Conservation (phyloP, 2,329 filamentous ascomycete species). For the Aspergillus bombycis region DNA sequence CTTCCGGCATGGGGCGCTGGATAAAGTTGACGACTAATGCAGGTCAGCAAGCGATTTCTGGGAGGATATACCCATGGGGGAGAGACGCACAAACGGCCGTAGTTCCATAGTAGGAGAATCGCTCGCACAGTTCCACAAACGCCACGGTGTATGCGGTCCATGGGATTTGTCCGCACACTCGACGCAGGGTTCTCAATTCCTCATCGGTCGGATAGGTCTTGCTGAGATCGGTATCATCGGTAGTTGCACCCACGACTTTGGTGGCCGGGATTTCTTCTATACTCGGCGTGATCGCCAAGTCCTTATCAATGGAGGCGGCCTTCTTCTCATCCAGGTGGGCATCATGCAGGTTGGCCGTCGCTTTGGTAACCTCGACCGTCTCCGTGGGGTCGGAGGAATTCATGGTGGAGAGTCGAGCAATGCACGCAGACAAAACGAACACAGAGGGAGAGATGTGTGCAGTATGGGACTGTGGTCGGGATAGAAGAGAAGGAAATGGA, state of each 20-base stretch:
- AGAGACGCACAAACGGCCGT: slow-evolving; percentile 62
- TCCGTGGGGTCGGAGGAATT: slow-evolving; percentile 32
- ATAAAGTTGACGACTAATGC: slow-evolving; percentile 64
- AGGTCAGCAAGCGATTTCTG: background rate
- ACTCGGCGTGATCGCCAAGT: slow-evolving; percentile 8
- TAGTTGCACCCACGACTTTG: background rate
- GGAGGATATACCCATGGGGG: background rate
- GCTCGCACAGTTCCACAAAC: slow-evolving; percentile 74
- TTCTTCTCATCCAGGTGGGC: slow-evolving; percentile 19
- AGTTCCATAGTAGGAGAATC: slow-evolving; percentile 77
- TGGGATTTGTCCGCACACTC: slow-evolving; percentile 53
- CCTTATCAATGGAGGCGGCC: slow-evolving; percentile 8
- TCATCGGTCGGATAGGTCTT: slow-evolving; percentile 33
- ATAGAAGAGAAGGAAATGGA: background rate
- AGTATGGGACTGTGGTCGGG: background rate
- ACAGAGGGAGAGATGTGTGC: background rate
- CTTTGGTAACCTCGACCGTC: slow-evolving; percentile 28
- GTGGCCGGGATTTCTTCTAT: slow-evolving; percentile 14
- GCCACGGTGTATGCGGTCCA: slow-evolving; percentile 70
- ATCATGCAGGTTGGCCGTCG: slow-evolving; percentile 25
- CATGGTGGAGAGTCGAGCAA: slow-evolving; percentile 20
- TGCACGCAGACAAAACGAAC: background rate
- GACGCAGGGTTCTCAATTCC: slow-evolving; percentile 39
- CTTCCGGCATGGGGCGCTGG: slow-evolving; percentile 57
- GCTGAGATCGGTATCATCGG: background rate